phyloP scores from a whole-genome alignment of 2,329 filamentous ascomycete species.

The Tympanopsis confertula region DNA sequence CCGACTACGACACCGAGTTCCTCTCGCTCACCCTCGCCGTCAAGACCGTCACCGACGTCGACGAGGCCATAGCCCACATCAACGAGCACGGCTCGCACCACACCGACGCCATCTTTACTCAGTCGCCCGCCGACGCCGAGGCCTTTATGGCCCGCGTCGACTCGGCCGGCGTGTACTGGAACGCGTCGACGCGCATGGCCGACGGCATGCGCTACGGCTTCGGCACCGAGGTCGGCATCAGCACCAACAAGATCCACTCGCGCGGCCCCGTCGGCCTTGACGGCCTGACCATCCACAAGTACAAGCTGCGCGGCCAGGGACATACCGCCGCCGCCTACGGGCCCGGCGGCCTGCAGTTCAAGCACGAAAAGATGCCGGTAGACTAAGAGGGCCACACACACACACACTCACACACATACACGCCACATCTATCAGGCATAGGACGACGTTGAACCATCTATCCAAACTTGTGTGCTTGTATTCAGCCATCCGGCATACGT shows the following conservation, averaged over 20 bases:
- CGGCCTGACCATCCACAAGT: slow-evolving; percentile 95
- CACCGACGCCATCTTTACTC: slow-evolving; percentile 81
- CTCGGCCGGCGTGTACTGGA: slow-evolving; percentile 91
- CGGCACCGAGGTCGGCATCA: slow-evolving; percentile 95
- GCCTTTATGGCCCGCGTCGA: slow-evolving; percentile 77
- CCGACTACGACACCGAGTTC: slow-evolving; percentile 82
- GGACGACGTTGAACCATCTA: no score
- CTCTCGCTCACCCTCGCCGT: slow-evolving; percentile 74
- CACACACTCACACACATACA: no score
- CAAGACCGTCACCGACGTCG: slow-evolving; percentile 60
- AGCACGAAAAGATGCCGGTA: slow-evolving; percentile 43
- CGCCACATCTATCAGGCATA: no score
- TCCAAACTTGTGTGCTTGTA: no score
- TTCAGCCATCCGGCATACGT: no score
- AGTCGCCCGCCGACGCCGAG: slow-evolving; percentile 55
- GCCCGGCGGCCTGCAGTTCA: slow-evolving; percentile 43
- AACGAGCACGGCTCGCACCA: slow-evolving; percentile 87
- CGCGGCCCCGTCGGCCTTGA: slow-evolving; percentile 88
- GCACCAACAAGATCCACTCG: slow-evolving; percentile 96
- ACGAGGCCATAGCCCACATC: slow-evolving; percentile 75
- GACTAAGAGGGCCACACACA: no score
- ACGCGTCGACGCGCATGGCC: slow-evolving; percentile 84
- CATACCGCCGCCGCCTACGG: slow-evolving; percentile 73
- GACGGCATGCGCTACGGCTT: slow-evolving; percentile 97
- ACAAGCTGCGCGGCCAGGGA: slow-evolving; percentile 72